Evolutionary conservation across 2,329 filamentous ascomycete genomes (phyloP), one percentile per base, ranked within the genome.

Genomic region (Fusarium brachygibbosum): DNA sequence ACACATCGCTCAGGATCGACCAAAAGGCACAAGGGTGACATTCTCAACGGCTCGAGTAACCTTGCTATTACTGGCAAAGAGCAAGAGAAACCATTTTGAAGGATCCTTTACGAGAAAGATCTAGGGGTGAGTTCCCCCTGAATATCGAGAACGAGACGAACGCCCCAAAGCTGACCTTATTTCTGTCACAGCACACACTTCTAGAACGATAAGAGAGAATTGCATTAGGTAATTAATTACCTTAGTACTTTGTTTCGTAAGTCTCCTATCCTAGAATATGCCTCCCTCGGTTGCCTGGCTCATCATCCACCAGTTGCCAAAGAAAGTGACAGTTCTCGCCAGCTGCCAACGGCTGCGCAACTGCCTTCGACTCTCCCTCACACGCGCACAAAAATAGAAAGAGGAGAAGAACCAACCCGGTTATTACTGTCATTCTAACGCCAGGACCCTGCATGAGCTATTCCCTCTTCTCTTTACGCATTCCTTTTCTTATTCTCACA

Each of bases 301-400:
- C 14, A 13, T 49, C 17, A 44, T 19, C 37, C 54, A 12, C 19
- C 32, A 46, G 38, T 46, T 49, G 31, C 49, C 28, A 40, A 17
- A 37, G n/a, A 17, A 35, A 53, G 58, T 51, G 52, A 32, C 58
- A 69, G 53, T 54, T 59, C 53, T 50, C 40, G 58, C 53, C 67
- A 69, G 58, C 58, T 70, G 67, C 38, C 63, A 53, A 56, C 53
- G 32, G 63, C 67, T 19, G 63, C 46, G 19, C 21, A 48, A 44
- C 31, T 38, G 12, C 35, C 4, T 53, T 28, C 28, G 38, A n/a
- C 41, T 25, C 23, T 37, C 40, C 21, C 17, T 21, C 42, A 14
- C 34, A 32, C 35, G 16, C 29, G 21, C 53, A 25, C 34, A 37
- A 51, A 17, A 21, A 31, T n/a, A 45, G 29, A 23, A 25, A 35